Evolutionary conservation across 2,329 filamentous ascomycete species (phyloP).

Genomic region (Gliomastix tumulicola): DNA sequence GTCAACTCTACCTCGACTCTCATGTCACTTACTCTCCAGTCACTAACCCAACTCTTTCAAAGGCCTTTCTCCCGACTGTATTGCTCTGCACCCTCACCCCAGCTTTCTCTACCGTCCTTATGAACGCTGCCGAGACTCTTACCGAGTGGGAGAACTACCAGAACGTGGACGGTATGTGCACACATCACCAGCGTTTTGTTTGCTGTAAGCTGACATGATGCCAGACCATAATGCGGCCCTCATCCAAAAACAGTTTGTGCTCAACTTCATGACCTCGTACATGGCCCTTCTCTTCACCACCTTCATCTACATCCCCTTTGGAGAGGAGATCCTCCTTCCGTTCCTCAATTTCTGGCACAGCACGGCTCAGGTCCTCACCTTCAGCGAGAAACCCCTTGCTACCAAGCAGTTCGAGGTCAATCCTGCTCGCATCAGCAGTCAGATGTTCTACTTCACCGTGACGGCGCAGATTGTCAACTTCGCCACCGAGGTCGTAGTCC

Average conservation of each 20-base stretch:
- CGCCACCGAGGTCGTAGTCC: constrained; percentile 75
- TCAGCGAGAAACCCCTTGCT: constrained; percentile 65
- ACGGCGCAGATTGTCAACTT: constrained; percentile 90
- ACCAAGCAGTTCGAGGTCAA: constrained; percentile 71
- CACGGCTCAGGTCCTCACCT: constrained; percentile 67
- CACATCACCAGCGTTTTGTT: no score
- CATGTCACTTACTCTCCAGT: neutral
- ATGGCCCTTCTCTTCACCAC: constrained; percentile 86
- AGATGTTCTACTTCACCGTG: constrained; percentile 94
- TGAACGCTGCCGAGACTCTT: constrained; percentile 66
- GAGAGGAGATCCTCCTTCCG: constrained; percentile 70
- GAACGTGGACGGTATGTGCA: constrained; percentile 61
- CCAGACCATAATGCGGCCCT: constrained; percentile 67
- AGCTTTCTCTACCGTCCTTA: constrained; percentile 68
- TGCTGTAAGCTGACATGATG: neutral
- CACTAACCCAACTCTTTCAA: constrained; percentile 8
- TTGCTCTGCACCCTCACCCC: constrained; percentile 80
- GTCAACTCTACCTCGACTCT: constrained; percentile 15
- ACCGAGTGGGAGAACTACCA: constrained; percentile 90
- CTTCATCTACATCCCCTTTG: constrained; percentile 93
- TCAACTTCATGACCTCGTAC: constrained; percentile 96
- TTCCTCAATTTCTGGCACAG: constrained; percentile 77
- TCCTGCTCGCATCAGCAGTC: constrained; percentile 72
- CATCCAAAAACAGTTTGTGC: constrained; percentile 87
- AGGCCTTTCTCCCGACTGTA: constrained; percentile 84